Evolutionary conservation across 2,329 filamentous ascomycete species (phyloP).

Genomic region (Alternaria ethzedia): DNA sequence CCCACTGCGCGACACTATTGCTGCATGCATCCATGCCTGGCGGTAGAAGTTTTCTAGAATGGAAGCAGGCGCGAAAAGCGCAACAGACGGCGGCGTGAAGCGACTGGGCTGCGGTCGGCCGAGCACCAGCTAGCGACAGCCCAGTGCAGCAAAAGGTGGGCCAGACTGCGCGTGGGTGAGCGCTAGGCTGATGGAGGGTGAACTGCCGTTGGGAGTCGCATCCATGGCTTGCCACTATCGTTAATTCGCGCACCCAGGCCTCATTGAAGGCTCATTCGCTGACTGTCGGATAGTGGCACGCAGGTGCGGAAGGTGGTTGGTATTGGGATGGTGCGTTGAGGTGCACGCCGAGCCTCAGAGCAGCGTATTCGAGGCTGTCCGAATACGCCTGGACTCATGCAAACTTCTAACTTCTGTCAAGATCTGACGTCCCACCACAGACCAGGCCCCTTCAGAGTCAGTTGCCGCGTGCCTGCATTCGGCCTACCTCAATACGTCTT

Average conservation of each 20-base stretch:
- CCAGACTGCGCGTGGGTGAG: conserved; percentile 10
- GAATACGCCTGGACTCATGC: not conserved
- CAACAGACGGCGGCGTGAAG: conserved; percentile 12
- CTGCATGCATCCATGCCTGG: conserved; percentile 7
- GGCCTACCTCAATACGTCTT: conserved; percentile 4
- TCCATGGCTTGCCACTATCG: conserved; percentile 16
- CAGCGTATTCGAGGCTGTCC: not conserved
- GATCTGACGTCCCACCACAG: not conserved
- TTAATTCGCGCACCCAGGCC: conserved; percentile 19
- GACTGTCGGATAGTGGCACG: conserved; percentile 2
- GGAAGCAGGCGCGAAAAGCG: conserved; percentile 22
- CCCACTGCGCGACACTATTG: conserved; percentile 1
- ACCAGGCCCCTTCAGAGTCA: not conserved
- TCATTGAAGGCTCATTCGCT: conserved; percentile 4
- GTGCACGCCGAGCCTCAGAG: conserved; percentile 1
- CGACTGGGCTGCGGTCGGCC: conserved; percentile 13
- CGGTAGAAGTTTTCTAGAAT: conserved; percentile 30
- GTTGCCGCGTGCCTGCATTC: conserved; percentile 6
- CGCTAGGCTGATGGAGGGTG: conserved; percentile 8
- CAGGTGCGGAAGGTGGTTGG: conserved; percentile 5
- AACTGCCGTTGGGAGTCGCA: conserved; percentile 14
- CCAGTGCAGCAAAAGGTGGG: conserved; percentile 4
- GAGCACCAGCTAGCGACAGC: conserved; percentile 5
- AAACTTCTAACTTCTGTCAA: not conserved
- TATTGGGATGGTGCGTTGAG: not conserved